Conservation (phyloP, 768 basidiomycete species). For the Pulveroboletus sp. region DNA sequence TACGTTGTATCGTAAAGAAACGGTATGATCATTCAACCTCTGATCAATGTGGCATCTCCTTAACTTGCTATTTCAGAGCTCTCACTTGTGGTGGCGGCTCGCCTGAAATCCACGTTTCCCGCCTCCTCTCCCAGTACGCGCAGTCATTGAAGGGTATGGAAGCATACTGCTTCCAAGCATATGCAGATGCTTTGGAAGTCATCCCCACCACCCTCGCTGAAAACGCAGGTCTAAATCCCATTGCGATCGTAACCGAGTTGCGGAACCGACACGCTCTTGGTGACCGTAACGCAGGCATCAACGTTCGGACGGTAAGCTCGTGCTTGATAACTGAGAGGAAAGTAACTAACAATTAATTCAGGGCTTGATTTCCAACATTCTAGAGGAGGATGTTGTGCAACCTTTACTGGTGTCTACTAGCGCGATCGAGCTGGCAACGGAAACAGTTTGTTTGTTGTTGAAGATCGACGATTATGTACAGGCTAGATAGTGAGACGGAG, state of each 20-base stretch:
- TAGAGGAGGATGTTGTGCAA: conserved; percentile 97
- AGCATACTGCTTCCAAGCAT: conserved; percentile 98
- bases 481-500: conserved; percentile 47
- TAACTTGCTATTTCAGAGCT: conserved; percentile 47
- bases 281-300: conserved; percentile 94
- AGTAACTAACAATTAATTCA: conserved; percentile 29
- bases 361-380: conserved; percentile 96
- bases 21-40: conserved; percentile 49
- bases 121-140: conserved; percentile 84
- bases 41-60: not conserved
- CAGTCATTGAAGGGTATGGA: conserved; percentile 97
- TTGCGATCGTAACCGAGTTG: conserved; percentile 96
- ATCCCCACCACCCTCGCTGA: conserved; percentile 98
- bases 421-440: conserved; percentile 91
- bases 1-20: conserved; percentile 97
- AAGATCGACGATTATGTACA: conserved; percentile 96
- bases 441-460: conserved; percentile 94
- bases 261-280: conserved; percentile 96
- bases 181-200: conserved; percentile 95
- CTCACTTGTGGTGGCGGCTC: conserved; percentile 96
- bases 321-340: not conserved
- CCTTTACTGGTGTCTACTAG: conserved; percentile 93
- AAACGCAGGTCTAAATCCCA: conserved; percentile 97
- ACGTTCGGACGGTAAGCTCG: conserved; percentile 84
- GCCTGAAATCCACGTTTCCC: conserved; percentile 96